Conservation (phyloP, 352 stramenopile species). For the Phytophthora idaei region DNA sequence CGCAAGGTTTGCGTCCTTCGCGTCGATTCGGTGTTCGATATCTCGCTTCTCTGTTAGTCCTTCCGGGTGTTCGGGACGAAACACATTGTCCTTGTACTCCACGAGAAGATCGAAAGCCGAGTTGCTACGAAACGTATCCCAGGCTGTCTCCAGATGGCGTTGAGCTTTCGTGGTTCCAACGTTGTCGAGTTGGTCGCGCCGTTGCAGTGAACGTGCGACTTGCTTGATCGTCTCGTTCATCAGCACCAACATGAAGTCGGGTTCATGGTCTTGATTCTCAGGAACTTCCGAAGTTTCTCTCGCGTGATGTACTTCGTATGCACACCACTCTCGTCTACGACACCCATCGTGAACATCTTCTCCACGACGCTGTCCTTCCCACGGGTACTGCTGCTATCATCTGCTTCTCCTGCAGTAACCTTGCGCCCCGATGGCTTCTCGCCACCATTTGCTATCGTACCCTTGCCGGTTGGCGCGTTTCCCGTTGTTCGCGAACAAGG, state of each 20-base stretch:
- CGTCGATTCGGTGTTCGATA: background rate
- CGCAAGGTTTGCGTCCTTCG: background rate
- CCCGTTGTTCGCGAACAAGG: background rate
- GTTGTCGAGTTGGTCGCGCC: background rate
- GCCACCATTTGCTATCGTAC: background rate
- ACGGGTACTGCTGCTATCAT: background rate
- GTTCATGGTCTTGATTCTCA: background rate
- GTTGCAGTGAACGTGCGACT: background rate
- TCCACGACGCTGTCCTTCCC: background rate
- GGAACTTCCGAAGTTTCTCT: background rate
- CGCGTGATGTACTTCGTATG: background rate
- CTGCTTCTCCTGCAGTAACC: background rate
- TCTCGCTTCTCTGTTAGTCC: background rate
- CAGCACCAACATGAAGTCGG: background rate
- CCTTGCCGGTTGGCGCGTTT: background rate
- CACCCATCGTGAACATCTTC: background rate
- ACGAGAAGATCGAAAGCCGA: background rate
- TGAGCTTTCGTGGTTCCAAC: background rate
- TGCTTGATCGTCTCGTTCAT: background rate
- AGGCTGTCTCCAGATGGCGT: background rate
- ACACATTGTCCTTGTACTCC: background rate
- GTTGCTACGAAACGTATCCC: background rate
- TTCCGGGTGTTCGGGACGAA: background rate
- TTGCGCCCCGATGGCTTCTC: background rate
- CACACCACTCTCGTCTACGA: background rate